Conservation (phyloP, 805 yeast genomes). For the Suhomyces xylopsoci region DNA sequence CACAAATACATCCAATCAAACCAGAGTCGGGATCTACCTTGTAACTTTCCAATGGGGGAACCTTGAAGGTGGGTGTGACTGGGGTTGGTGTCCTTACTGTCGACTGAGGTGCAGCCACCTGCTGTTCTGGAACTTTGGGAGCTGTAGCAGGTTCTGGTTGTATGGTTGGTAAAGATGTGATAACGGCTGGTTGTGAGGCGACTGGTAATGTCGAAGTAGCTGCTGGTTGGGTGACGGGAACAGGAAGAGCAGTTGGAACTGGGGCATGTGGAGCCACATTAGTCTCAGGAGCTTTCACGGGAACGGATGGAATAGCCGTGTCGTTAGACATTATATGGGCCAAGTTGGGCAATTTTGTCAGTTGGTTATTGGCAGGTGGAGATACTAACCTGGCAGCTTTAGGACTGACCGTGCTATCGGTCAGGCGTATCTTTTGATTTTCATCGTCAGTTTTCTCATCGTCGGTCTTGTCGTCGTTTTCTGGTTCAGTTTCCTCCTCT, state of each 20-base stretch:
- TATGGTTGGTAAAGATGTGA: background rate
- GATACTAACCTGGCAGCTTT: background rate
- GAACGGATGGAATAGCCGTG: background rate
- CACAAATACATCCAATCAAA: slow-evolving; percentile 85
- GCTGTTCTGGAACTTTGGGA: background rate
- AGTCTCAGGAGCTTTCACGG: background rate
- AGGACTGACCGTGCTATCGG: background rate
- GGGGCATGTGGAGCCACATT: background rate
- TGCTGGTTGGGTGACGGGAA: background rate
- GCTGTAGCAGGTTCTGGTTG: background rate
- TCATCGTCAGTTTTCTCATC: slow-evolving; percentile 17
- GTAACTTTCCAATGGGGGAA: slow-evolving; percentile 44
- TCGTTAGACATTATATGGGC: background rate
- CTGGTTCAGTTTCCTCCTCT: slow-evolving; percentile 17
- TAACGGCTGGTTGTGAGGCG: background rate
- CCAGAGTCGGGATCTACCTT: slow-evolving; percentile 82
- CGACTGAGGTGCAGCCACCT: background rate
- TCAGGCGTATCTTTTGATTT: background rate
- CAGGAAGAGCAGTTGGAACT: background rate
- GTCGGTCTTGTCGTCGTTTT: slow-evolving; percentile 23
- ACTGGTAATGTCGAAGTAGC: background rate
- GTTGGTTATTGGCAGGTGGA: background rate
- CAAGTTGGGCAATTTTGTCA: background rate
- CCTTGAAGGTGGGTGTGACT: slow-evolving; percentile 3
- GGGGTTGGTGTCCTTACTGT: background rate